Evolutionary conservation across 2,329 filamentous ascomycete genomes (phyloP).

Genomic region (Botrytis paeoniae): DNA sequence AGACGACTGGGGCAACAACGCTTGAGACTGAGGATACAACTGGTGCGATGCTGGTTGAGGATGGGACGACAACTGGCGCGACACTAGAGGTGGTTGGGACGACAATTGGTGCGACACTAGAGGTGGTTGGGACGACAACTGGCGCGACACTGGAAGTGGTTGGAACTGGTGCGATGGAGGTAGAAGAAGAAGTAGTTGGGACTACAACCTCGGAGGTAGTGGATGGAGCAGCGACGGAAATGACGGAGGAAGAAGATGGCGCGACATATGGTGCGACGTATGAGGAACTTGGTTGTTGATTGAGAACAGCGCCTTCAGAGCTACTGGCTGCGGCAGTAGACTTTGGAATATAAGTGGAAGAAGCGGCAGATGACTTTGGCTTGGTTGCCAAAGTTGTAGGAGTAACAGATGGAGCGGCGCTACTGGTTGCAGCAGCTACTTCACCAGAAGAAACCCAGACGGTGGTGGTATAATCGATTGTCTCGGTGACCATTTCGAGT

Average conservation of each 20-base stretch:
- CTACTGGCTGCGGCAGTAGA: conserved; percentile 10
- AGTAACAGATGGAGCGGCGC: conserved; percentile 12
- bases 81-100: conserved; percentile 27
- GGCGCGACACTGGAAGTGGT: conserved; percentile 23
- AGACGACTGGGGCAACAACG: conserved; percentile 22
- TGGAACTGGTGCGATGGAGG: conserved; percentile 16
- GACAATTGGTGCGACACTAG: conserved; percentile 27
- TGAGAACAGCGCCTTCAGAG: neutral
- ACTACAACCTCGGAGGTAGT: neutral
- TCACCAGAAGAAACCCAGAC: conserved; percentile 43
- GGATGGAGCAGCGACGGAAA: conserved; percentile 7
- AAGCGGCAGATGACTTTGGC: conserved; percentile 29
- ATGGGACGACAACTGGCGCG: conserved; percentile 22
- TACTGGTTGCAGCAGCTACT: conserved; percentile 7
- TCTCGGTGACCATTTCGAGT: conserved; percentile 47
- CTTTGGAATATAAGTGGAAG: conserved; percentile 16
- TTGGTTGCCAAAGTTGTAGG: conserved; percentile 23
- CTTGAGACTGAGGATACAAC: conserved; percentile 24
- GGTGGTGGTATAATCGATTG: conserved; percentile 40
- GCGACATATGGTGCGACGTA: conserved; percentile 14
- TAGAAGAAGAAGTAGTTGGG: conserved; percentile 13
- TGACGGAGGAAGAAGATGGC: conserved; percentile 8
- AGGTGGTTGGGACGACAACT: conserved; percentile 24
- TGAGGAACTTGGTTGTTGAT: neutral
- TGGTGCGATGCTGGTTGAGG: conserved; percentile 27